Evolutionary conservation across 1,284 basidiomycete genomes (phyloP).

Genomic region (Fomitopsis palustris): DNA sequence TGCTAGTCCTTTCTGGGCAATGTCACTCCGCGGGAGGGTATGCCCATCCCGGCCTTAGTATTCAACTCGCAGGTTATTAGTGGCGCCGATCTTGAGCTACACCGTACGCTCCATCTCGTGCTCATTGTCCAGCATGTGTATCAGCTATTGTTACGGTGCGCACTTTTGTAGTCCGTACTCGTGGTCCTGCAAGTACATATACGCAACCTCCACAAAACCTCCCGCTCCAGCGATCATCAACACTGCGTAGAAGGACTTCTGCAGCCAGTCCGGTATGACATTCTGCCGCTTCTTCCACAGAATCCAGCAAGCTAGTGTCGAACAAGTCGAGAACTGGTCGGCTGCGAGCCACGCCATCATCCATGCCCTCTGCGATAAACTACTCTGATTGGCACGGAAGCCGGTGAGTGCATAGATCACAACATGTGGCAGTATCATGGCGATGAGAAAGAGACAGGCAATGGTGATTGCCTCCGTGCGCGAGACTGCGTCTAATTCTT

Average conservation of each 20-base stretch:
- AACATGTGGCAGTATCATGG: neutral
- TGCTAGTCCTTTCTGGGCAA: too few relatives aligned
- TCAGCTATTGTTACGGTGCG: too few relatives aligned
- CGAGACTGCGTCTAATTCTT: neutral
- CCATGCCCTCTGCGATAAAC: constrained; percentile 3
- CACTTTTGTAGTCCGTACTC: neutral
- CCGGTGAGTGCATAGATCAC: neutral
- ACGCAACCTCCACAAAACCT: neutral
- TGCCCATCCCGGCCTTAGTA: too few relatives aligned
- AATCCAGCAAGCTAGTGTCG: neutral
- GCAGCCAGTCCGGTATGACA: constrained; percentile 1
- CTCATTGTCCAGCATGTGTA: too few relatives aligned
- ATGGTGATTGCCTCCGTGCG: neutral
- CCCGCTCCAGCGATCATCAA: neutral
- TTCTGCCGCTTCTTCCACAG: neutral
- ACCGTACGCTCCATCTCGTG: too few relatives aligned
- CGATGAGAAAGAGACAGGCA: neutral
- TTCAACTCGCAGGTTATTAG: too few relatives aligned
- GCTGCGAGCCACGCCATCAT: constrained; percentile 6
- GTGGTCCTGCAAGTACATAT: constrained; percentile 4
- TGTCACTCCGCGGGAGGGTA: too few relatives aligned
- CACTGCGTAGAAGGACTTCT: neutral
- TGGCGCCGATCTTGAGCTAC: too few relatives aligned
- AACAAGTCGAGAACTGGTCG: neutral
- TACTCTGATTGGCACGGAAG: neutral